phyloP scores from a whole-genome alignment of 352 stramenopile genomes.

The Pythium aristosporum region DNA sequence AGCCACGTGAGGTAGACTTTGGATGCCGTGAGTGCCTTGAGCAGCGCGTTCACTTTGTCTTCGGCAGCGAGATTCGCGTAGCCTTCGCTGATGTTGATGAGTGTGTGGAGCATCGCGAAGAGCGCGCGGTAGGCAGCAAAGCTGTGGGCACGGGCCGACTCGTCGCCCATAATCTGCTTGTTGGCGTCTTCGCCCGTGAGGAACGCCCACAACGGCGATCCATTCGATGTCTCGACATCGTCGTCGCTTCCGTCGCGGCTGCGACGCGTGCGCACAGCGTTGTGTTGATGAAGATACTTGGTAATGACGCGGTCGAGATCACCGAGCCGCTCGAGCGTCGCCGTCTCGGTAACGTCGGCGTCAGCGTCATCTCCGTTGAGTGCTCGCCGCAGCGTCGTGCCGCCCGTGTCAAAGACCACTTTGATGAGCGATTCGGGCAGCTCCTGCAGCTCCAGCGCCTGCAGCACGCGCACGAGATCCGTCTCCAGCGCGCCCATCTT shows the following conservation, averaged over 20 bases:
- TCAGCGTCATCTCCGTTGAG: constrained; percentile 18
- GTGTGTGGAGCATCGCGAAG: constrained; percentile 54
- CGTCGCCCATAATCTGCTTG: constrained; percentile 31
- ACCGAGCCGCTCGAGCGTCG: constrained; percentile 43
- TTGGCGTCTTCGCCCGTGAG: constrained; percentile 33
- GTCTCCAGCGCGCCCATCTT: constrained; percentile 40
- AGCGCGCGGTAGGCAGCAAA: constrained; percentile 62
- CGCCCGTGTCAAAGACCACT: constrained; percentile 67
- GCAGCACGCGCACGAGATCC: constrained; percentile 61
- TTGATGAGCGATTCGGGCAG: constrained; percentile 50
- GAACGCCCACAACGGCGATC: constrained; percentile 51
- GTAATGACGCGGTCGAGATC: constrained; percentile 51
- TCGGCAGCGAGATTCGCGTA: constrained; percentile 39
- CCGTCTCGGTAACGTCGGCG: constrained; percentile 33
- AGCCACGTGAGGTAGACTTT: constrained; percentile 83
- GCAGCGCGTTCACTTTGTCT: constrained; percentile 41
- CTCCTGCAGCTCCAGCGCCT: constrained; percentile 51
- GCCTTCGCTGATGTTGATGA: constrained; percentile 59
- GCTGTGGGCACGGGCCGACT: constrained; percentile 32
- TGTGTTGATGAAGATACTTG: constrained; percentile 51
- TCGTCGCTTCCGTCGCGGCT: not conserved
- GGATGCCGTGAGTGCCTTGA: constrained; percentile 63
- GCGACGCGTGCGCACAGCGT: constrained; percentile 13
- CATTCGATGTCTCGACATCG: constrained; percentile 6
- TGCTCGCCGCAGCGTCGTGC: constrained; percentile 43